Evolutionary conservation across 2,329 filamentous ascomycete species (phyloP).

Genomic region (Fusarium virguliforme): DNA sequence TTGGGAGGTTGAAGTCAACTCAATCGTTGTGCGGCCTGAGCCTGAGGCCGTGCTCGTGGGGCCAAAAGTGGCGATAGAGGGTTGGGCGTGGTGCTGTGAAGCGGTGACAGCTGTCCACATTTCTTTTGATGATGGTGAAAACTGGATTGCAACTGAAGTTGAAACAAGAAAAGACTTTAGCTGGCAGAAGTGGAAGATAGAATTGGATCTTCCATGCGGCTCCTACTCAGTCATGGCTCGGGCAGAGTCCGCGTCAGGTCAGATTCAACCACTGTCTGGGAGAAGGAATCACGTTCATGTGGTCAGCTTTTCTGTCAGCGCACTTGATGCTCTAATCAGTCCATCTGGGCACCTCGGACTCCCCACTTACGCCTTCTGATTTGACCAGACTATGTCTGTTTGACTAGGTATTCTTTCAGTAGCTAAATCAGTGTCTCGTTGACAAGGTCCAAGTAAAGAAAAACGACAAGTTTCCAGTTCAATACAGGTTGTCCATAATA

Average conservation of each 20-base stretch:
- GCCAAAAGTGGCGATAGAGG: neutral
- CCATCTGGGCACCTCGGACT: neutral
- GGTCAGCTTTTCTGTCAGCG: no score
- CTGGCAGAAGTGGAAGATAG: neutral
- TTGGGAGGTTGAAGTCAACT: conserved; percentile 27
- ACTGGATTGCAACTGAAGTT: neutral
- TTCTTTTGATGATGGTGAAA: neutral
- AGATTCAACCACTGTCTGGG: no score
- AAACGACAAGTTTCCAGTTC: neutral
- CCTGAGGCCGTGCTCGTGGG: neutral
- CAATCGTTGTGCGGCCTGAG: conserved; percentile 16
- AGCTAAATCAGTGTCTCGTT: neutral
- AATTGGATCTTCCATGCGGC: no score
- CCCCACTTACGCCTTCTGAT: neutral
- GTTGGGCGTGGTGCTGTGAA: neutral
- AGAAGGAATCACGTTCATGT: no score
- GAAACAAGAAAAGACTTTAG: neutral
- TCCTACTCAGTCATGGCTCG: no score
- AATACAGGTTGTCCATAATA: neutral
- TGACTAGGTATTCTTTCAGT: neutral
- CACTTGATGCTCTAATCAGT: no score
- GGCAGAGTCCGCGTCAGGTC: no score
- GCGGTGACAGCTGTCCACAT: neutral
- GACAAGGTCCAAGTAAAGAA: neutral
- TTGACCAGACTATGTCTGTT: neutral